Evolutionary conservation across 441 rosid genomes (phyloP).

Genomic region (Mallotus repandus): DNA sequence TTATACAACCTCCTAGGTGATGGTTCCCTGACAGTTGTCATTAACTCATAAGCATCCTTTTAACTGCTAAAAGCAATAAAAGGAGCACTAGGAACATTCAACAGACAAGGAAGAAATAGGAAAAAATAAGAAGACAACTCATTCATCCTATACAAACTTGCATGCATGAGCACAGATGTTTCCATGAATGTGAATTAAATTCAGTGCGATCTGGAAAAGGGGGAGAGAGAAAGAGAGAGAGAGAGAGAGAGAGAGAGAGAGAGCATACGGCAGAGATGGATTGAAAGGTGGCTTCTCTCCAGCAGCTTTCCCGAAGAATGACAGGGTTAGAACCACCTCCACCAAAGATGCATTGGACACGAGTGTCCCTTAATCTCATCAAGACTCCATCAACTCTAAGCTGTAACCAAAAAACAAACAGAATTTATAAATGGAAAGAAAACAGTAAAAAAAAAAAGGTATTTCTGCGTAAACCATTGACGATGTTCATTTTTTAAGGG

Average conservation of each 20-base stretch:
- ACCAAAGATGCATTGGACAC: slow-evolving; percentile 68
- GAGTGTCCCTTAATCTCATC: slow-evolving; percentile 94
- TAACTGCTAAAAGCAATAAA: not conserved
- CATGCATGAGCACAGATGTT: not conserved
- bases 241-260: slow-evolving; percentile 10
- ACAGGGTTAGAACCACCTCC: slow-evolving; percentile 41
- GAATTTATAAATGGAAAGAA: not conserved
- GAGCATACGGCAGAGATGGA: slow-evolving; percentile 62
- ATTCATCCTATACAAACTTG: not conserved
- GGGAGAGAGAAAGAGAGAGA: not conserved
- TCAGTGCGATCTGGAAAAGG: too few species aligned
- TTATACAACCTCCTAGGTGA: not conserved
- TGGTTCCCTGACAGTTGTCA: not conserved
- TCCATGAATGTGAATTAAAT: not conserved
- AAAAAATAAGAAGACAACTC: not conserved
- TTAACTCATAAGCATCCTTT: not conserved
- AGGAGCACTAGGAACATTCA: not conserved
- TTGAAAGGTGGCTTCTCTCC: slow-evolving; percentile 83
- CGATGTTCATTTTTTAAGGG: not conserved
- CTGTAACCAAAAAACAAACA: slow-evolving; percentile 35
- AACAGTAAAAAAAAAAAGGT: not conserved
- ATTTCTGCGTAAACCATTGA: not conserved
- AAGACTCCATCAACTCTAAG: slow-evolving; percentile 97
- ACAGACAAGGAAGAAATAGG: not conserved
- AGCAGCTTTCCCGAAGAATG: slow-evolving; percentile 84